Conservation (phyloP, 2,329 filamentous ascomycete species). For the Pseudocercospora macadamiae region DNA sequence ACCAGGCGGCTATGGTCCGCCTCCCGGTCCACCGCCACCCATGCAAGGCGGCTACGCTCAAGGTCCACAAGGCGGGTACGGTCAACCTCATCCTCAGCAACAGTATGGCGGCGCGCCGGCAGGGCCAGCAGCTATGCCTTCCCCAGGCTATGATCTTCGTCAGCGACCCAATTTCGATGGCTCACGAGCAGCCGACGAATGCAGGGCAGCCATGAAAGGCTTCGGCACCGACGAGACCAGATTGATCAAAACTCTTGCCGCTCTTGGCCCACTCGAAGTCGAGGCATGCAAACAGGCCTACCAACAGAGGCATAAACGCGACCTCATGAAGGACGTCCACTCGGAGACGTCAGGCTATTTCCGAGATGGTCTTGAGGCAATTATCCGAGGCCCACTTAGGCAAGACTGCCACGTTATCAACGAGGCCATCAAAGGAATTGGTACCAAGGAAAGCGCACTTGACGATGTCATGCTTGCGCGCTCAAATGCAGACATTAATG, state of each 20-base stretch:
- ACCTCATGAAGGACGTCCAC: constrained; percentile 74
- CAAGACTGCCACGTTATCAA: constrained; percentile 74
- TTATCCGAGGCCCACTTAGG: constrained; percentile 76
- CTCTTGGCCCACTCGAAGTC: constrained; percentile 78
- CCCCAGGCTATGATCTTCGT: constrained; percentile 73
- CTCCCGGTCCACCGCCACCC: constrained; percentile 28
- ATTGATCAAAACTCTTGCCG: constrained; percentile 70
- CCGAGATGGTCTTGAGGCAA: constrained; percentile 71
- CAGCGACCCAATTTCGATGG: constrained; percentile 70
- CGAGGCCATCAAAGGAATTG: constrained; percentile 73
- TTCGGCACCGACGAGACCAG: constrained; percentile 85
- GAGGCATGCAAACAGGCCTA: constrained; percentile 70
- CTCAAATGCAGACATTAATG: constrained; percentile 82
- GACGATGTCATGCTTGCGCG: constrained; percentile 84
- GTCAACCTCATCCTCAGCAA: constrained; percentile 22
- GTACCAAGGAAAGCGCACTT: constrained; percentile 83
- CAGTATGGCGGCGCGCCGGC: constrained; percentile 21
- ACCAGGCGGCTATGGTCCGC: constrained; percentile 23
- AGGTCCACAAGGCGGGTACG: constrained; percentile 14
- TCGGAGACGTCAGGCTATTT: constrained; percentile 76
- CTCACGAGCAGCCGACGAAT: constrained; percentile 66
- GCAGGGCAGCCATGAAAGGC: constrained; percentile 87
- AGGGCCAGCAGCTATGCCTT: constrained; percentile 64
- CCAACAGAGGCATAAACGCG: constrained; percentile 64
- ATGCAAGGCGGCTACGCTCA: constrained; percentile 25